Conservation (phyloP, 768 basidiomycete species). For the Tylopilus subfusipes region DNA sequence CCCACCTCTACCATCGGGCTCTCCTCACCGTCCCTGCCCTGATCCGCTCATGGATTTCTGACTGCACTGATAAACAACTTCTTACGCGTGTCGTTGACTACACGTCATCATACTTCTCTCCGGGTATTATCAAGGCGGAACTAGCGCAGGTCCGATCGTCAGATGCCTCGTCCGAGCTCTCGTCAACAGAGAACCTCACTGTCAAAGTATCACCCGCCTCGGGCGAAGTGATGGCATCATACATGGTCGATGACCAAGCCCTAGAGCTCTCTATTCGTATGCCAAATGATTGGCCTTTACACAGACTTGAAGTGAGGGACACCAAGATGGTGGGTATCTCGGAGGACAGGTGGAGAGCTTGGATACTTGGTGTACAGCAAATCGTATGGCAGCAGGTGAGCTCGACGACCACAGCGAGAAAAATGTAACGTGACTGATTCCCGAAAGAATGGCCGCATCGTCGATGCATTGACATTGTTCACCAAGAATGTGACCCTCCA, state of each 20-base stretch:
- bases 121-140: slow-evolving; percentile 80
- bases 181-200: slow-evolving; percentile 68
- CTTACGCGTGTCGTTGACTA: slow-evolving; percentile 71
- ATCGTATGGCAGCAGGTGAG: slow-evolving; percentile 82
- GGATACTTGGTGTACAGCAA: slow-evolving; percentile 91
- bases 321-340: slow-evolving; percentile 81
- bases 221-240: slow-evolving; percentile 81
- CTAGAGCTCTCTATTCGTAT: slow-evolving; percentile 86
- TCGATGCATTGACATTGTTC: slow-evolving; percentile 85
- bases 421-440: not conserved
- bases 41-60: slow-evolving; percentile 80
- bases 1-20: slow-evolving; percentile 86
- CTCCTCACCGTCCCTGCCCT: slow-evolving; percentile 81
- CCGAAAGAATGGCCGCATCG: slow-evolving; percentile 78
- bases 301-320: slow-evolving; percentile 84
- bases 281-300: slow-evolving; percentile 88
- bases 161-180: slow-evolving; percentile 48
- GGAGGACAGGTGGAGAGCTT: slow-evolving; percentile 88
- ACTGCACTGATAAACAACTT: slow-evolving; percentile 86
- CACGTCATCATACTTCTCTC: slow-evolving; percentile 84
- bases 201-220: slow-evolving; percentile 71
- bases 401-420: slow-evolving; percentile 2
- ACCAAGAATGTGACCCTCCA: slow-evolving; percentile 91
- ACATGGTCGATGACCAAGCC: slow-evolving; percentile 88
- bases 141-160: slow-evolving; percentile 67